A percentile compares a stretch with the other conserved stretches of the same genome.
Conservation (phyloP, 805 yeast genomes). For the Isabelozyma rhagii region DNA sequence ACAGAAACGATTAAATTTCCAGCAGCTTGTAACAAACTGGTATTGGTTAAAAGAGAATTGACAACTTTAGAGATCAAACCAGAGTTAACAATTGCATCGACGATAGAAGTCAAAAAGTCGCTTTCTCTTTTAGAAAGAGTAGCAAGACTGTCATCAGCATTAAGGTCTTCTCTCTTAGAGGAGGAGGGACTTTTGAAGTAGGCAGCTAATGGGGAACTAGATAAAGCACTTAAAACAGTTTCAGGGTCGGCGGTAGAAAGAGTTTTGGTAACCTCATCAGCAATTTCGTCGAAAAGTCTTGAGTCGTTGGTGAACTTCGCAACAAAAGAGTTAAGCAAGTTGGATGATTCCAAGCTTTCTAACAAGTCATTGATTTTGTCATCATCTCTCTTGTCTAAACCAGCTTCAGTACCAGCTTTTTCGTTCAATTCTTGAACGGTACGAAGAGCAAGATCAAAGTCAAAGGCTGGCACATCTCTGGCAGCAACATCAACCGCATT, state of each 20-base stretch:
- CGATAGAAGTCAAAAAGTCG: not conserved
- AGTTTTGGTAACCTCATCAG: constrained; percentile 7
- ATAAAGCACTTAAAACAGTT: not conserved
- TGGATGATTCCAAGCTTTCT: constrained; percentile 12
- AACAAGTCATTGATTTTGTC: constrained; percentile 11
- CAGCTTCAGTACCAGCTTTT: not conserved
- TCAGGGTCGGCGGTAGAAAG: not conserved
- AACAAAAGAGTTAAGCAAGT: constrained; percentile 11
- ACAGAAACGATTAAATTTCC: constrained; percentile 15
- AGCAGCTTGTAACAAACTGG: constrained; percentile 12
- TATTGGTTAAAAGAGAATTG: constrained; percentile 12
- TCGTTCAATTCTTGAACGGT: not conserved
- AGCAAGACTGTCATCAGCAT: not conserved
- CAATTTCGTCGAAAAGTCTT: constrained; percentile 12
- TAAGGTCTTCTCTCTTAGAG: not conserved
- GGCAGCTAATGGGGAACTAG: not conserved
- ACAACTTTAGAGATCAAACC: constrained; percentile 14
- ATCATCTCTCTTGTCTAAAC: constrained; percentile 2
- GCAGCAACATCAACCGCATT: constrained; percentile 2
- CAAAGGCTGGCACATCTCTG: not conserved
- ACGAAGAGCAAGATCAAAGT: not conserved
- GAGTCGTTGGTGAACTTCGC: not conserved
- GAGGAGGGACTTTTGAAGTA: not conserved
- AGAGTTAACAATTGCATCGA: constrained; percentile 1
- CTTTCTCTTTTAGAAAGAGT: constrained; percentile 1